phyloP scores from a whole-genome alignment of 1,284 basidiomycete genomes.

The Boletus smithii region DNA sequence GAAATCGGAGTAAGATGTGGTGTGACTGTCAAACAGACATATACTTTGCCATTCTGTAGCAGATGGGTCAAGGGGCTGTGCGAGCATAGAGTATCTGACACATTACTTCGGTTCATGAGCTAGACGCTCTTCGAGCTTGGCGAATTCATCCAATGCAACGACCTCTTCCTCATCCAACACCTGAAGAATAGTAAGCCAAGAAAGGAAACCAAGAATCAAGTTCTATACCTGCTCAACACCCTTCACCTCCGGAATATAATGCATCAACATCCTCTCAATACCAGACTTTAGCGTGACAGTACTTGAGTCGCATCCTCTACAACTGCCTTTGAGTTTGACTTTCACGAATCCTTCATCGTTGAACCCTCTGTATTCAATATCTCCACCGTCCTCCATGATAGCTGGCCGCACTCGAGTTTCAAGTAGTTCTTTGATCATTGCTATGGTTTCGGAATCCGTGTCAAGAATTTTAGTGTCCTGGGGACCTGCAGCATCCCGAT shows the following conservation, averaged over 20 bases:
- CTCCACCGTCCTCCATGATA: slow-evolving; percentile 94
- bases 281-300: slow-evolving; percentile 94
- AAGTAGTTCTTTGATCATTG: slow-evolving; percentile 97
- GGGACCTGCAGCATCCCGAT: slow-evolving; percentile 75
- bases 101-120: slow-evolving; percentile 39
- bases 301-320: slow-evolving; percentile 90
- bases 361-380: slow-evolving; percentile 82
- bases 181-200: slow-evolving; percentile 39
- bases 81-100: slow-evolving; percentile 19
- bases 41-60: slow-evolving; percentile 65
- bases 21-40: slow-evolving; percentile 51
- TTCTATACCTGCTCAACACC: slow-evolving; percentile 86
- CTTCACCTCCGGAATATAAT: slow-evolving; percentile 97
- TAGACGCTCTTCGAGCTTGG: slow-evolving; percentile 84
- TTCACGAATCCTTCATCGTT: slow-evolving; percentile 69
- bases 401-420: slow-evolving; percentile 94
- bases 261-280: slow-evolving; percentile 98
- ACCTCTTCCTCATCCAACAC: slow-evolving; percentile 88
- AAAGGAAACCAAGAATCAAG: neutral
- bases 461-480: slow-evolving; percentile 96
- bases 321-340: slow-evolving; percentile 94
- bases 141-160: slow-evolving; percentile 87
- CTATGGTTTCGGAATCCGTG: slow-evolving; percentile 95
- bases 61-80: slow-evolving; percentile 11
- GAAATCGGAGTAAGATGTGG: neutral